Conservation (phyloP, 2,329 filamentous ascomycete species). For the Talaromyces sp. region DNA sequence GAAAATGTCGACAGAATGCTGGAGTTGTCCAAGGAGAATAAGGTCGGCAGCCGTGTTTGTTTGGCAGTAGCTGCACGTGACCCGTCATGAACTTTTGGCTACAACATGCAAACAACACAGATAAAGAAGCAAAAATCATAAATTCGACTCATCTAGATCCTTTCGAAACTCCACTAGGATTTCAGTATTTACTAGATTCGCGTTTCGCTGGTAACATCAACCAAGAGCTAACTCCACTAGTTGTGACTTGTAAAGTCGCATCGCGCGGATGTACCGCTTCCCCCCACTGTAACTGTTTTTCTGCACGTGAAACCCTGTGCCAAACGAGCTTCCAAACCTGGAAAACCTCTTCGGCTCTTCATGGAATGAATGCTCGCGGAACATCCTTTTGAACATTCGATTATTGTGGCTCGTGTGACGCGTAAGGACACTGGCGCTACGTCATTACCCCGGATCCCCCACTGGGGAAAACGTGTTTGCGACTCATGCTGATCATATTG, state of each 20-base stretch:
- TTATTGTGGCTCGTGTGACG: background rate
- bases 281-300: slow-evolving; percentile 10
- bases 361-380: background rate
- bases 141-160: background rate
- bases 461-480: background rate
- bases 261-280: slow-evolving; percentile 10
- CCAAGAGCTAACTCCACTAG: background rate
- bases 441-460: slow-evolving; percentile 9
- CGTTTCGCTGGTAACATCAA: background rate
- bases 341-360: background rate
- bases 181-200: background rate
- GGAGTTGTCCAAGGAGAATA: background rate
- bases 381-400: background rate
- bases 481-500: background rate
- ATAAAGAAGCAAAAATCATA: too few species aligned
- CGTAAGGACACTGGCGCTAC: background rate
- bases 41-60: background rate
- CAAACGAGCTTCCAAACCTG: background rate
- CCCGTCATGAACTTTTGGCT: background rate
- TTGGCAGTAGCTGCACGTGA: background rate
- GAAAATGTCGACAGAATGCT: background rate
- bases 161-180: background rate
- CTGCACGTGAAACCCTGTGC: background rate
- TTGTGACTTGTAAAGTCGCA: slow-evolving; percentile 6
- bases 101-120: too few species aligned